Base-by-base conservation (phyloP, 176 grass and related monocot species). In the Oryza rufipogon region DNA sequence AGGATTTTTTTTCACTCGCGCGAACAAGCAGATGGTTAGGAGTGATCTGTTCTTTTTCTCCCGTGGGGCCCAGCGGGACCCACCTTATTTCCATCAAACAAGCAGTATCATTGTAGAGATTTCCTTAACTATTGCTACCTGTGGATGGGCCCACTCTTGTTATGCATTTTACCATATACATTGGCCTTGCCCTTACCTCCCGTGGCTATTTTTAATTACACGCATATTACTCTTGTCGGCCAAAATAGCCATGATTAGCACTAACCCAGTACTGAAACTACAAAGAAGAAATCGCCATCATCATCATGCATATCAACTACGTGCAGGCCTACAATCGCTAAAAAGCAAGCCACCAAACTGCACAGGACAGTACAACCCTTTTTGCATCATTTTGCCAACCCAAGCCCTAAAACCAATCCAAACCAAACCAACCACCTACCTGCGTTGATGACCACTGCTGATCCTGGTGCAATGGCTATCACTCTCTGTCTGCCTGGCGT, bases 341-440 rank as follows among this genome's bases (percentile, higher is more conserved):
- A 58, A 58, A 58, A 58, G 54, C 54, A 58, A 58, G 54, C 19
- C 54, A 58, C 17, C 17, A 58, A 58, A 58, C 54, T 19, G 54
- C 54, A 58, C 17, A 66, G 64, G 42, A 89, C 77, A n/a, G 64
- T 64, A 56, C 73, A 20, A 46, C 67, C 60, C 67, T 68, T 86
- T 44, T 63, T 72, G 46, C 68, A 82, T 90, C 83, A 82, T 78
- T 78, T 78, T 46, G 74, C 84, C 84, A 68, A 69, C 79, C 74
- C 66, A 64, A 64, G 5, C 47, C 47, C 47, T 49, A 49, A 15
- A 44, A 10, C 9, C 42, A 49, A 44, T 2, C 42, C 42, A 49
- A 82, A 63, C 9, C 58, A 23, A 63, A 63, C 58, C 58, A 56
- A 56, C 73, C 83, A 79, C 67, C 66, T 61, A 19, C 64, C 42